These are phyloP conservation scores for Nemophila menziesii DNA, from an alignment of 257 asterid species.

Conservation along the genomic window DNA sequence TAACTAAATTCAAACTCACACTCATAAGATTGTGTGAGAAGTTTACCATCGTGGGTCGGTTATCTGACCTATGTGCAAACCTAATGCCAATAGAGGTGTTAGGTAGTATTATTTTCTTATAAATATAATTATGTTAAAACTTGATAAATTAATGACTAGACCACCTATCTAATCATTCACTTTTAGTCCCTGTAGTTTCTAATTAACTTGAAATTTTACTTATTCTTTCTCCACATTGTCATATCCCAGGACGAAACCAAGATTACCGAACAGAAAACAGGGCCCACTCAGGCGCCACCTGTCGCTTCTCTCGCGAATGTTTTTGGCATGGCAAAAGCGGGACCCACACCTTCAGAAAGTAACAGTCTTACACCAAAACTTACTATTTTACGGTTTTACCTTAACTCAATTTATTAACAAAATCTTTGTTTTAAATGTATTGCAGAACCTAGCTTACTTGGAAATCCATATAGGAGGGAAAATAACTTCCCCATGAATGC, in stretches of 20 bases:
- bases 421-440: conserved; percentile 4
- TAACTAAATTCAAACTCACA: too few species aligned
- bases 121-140: too few species aligned
- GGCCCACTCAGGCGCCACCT: conserved; percentile 43
- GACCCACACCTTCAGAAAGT: conserved; percentile 65
- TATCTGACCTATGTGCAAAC: too few species aligned
- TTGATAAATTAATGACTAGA: too few species aligned
- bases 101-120: too few species aligned
- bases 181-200: too few species aligned
- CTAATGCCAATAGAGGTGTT: too few species aligned
- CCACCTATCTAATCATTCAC: too few species aligned
- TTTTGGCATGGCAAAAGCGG: conserved; percentile 34
- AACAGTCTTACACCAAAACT: conserved; percentile 16
- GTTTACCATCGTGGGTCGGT: too few species aligned
- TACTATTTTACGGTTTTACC: conserved; percentile 4
- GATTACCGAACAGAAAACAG: conserved; percentile 43
- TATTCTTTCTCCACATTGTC: conserved; percentile 11
- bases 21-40: too few species aligned
- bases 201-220: neutral
- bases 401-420: neutral
- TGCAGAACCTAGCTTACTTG: conserved; percentile 84
- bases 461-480: conserved; percentile 69
- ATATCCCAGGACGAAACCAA: conserved; percentile 44
- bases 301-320: conserved; percentile 34
- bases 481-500: too few species aligned